These are phyloP conservation scores for Cenococcum geophilum DNA, from an alignment of 495 filamentous ascomycete species.

Conservation along the genomic window DNA sequence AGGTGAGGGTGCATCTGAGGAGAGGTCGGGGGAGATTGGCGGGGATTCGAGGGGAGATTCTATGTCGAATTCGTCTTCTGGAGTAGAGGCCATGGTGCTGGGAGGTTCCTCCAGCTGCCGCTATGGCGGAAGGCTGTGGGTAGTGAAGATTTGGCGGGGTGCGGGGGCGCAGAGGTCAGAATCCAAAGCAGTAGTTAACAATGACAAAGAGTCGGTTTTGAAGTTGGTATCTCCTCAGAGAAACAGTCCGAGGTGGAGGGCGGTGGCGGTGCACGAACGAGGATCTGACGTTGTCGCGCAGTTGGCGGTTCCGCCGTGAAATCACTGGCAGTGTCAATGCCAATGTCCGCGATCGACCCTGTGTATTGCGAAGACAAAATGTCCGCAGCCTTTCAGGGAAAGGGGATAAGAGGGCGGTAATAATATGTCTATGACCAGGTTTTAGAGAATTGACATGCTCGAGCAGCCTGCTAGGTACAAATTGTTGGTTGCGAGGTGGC, in stretches of 20 bases:
- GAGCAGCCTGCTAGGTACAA: neutral
- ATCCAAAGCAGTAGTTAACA: neutral
- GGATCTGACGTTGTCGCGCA: conserved; percentile 4
- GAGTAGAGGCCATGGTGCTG: conserved; percentile 18
- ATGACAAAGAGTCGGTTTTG: conserved; percentile 3
- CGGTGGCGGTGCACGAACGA: neutral
- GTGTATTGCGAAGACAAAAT: neutral
- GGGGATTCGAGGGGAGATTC: conserved; percentile 8
- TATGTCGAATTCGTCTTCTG: conserved; percentile 17
- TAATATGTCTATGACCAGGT: neutral
- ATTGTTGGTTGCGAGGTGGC: neutral
- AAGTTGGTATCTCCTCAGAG: neutral
- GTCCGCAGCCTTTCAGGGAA: neutral
- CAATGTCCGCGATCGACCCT: neutral
- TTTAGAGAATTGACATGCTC: neutral
- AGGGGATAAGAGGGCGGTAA: neutral
- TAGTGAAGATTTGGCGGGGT: neutral
- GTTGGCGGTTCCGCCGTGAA: neutral
- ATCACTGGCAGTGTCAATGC: neutral
- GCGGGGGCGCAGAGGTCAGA: neutral
- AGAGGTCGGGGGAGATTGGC: conserved; percentile 2
- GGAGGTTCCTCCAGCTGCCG: neutral
- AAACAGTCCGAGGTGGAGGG: neutral
- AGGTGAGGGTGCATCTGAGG: conserved; percentile 7
- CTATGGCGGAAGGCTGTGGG: neutral